Conservation (phyloP, 225 moss, liverwort and hornwort species). For the Polytrichum commune region DNA sequence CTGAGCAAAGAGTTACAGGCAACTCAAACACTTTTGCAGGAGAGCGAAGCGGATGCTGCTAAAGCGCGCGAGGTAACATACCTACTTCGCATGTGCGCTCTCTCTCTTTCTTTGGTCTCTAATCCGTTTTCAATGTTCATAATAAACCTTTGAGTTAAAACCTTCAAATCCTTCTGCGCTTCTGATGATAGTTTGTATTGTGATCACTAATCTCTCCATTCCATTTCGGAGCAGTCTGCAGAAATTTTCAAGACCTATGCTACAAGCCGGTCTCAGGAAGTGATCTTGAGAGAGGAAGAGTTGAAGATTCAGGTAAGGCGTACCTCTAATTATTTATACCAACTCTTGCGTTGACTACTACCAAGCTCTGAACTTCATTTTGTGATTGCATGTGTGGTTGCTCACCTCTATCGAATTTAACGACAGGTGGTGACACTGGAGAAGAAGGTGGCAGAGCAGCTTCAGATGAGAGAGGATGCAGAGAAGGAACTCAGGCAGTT, state of each 20-base stretch:
- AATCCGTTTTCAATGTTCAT: neutral
- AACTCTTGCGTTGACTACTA: neutral
- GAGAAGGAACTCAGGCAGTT: conserved; percentile 33
- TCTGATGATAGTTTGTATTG: too few species aligned
- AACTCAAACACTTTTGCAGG: conserved; percentile 21
- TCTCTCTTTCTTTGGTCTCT: conserved; percentile 16
- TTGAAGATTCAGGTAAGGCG: conserved; percentile 32
- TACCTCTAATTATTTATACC: neutral
- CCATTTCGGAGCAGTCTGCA: conserved; percentile 35
- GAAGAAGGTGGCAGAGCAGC: conserved; percentile 25
- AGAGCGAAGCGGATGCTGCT: conserved; percentile 36
- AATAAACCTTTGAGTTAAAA: too few species aligned
- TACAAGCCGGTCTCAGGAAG: conserved; percentile 32
- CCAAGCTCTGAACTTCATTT: too few species aligned
- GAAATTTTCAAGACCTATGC: conserved; percentile 42
- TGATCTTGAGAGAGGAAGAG: conserved; percentile 27
- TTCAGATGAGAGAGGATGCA: conserved; percentile 28
- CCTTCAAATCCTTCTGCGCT: too few species aligned
- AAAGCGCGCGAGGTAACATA: conserved; percentile 52
- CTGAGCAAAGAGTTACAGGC: conserved; percentile 43
- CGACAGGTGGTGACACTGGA: conserved; percentile 29
- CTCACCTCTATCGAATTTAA: neutral
- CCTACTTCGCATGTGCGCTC: conserved; percentile 48
- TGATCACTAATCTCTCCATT: neutral
- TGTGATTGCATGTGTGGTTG: neutral